A percentile compares a stretch with the other conserved stretches of the same genome.
Conservation (phyloP, 768 basidiomycete species). For the Erythrobasidium yunnanense region DNA sequence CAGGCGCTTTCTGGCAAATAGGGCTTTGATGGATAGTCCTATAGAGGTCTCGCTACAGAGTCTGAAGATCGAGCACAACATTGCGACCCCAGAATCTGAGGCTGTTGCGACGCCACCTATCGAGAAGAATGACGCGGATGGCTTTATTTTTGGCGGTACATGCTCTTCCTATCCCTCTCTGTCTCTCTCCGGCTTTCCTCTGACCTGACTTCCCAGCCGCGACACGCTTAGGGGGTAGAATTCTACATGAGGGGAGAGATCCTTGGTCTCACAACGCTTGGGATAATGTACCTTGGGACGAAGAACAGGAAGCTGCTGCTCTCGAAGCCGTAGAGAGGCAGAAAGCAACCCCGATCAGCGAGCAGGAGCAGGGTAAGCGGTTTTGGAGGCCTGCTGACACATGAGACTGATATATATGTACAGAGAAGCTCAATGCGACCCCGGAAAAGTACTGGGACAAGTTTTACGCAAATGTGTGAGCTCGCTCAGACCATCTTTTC, state of each 20-base stretch:
- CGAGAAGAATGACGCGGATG: neutral
- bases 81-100: neutral
- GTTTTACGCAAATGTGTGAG: conserved; percentile 70
- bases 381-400: neutral
- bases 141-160: conserved; percentile 23
- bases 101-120: neutral
- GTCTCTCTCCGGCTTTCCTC: neutral
- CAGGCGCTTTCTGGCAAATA: too few species aligned
- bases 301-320: conserved; percentile 63
- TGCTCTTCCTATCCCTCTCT: too few species aligned
- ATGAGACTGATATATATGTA: neutral
- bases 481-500: neutral
- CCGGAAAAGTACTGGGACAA: conserved; percentile 59
- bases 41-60: too few species aligned
- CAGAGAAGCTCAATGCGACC: conserved; percentile 40
- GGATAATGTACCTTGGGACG: conserved; percentile 44
- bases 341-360: conserved; percentile 58
- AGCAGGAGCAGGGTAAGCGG: conserved; percentile 54
- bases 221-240: conserved; percentile 15
- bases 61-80: neutral
- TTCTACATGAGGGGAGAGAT: conserved; percentile 10
- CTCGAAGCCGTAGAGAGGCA: conserved; percentile 60
- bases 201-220: too few species aligned
- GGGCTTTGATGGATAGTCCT: too few species aligned
- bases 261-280: conserved; percentile 26